These are phyloP conservation scores for Diutina pseudorugosa DNA, from an alignment of 1,139 yeast species.

Conservation along the genomic window DNA sequence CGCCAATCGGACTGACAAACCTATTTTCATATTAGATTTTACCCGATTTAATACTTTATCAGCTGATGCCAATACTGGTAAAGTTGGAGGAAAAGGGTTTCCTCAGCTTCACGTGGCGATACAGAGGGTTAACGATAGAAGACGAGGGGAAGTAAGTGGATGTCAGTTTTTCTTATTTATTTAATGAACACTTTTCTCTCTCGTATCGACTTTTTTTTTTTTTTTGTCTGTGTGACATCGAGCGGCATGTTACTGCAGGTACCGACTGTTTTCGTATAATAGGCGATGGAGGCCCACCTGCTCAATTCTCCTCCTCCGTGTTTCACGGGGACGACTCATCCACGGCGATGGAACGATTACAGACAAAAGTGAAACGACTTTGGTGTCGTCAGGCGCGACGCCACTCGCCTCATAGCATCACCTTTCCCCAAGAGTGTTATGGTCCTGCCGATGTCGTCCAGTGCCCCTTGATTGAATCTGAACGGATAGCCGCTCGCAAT, in stretches of 20 bases:
- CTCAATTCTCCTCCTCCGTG: neutral
- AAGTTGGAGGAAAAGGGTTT: no score
- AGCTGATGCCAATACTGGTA: no score
- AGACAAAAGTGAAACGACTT: neutral
- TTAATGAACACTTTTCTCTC: no score
- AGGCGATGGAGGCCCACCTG: neutral
- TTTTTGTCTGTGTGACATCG: neutral
- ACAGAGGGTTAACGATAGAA: no score
- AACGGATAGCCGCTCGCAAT: neutral
- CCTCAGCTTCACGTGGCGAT: no score
- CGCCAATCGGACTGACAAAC: no score
- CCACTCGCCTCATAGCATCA: neutral
- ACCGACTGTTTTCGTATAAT: neutral
- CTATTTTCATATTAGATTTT: no score
- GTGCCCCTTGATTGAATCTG: neutral
- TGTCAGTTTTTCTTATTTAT: no score
- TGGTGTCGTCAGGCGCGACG: neutral
- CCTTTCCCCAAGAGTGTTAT: neutral
- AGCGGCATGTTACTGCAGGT: neutral
- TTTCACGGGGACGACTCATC: neutral
- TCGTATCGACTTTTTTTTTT: no score
- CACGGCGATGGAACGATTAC: neutral
- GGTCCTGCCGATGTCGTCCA: neutral
- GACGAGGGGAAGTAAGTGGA: no score
- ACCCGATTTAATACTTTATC: no score